A percentile compares a stretch with the other conserved stretches of the same genome.
These are phyloP conservation scores for Alternaria postmessia DNA, from an alignment of 2,329 filamentous ascomycete genomes.

Conservation along the genomic window DNA sequence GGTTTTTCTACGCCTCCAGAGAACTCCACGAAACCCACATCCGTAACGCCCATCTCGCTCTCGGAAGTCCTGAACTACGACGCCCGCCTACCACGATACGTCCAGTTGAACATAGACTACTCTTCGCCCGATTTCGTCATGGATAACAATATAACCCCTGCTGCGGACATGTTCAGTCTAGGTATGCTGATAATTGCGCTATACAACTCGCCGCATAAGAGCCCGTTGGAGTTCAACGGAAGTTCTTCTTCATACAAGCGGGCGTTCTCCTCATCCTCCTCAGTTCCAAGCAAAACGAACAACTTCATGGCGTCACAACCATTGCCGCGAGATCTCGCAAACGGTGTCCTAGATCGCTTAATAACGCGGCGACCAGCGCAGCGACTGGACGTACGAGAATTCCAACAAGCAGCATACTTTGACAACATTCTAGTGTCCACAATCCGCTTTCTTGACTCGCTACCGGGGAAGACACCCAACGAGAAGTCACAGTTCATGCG, in stretches of 20 bases:
- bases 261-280: slow-evolving; percentile 78
- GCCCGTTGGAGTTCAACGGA: slow-evolving; percentile 82
- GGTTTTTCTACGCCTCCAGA: slow-evolving; percentile 86
- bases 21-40: slow-evolving; percentile 75
- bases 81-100: slow-evolving; percentile 77
- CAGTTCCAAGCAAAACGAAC: slow-evolving; percentile 80
- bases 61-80: slow-evolving; percentile 87
- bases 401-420: slow-evolving; percentile 95
- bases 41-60: slow-evolving; percentile 80
- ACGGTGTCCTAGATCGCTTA: slow-evolving; percentile 80
- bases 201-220: slow-evolving; percentile 93
- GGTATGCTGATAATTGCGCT: slow-evolving; percentile 87
- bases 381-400: slow-evolving; percentile 85
- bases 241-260: slow-evolving; percentile 87
- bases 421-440: slow-evolving; percentile 97
- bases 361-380: slow-evolving; percentile 89
- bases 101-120: slow-evolving; percentile 92
- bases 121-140: slow-evolving; percentile 94
- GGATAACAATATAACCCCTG: slow-evolving; percentile 83
- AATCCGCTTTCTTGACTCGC: slow-evolving; percentile 89
- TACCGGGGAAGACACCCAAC: slow-evolving; percentile 88
- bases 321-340: slow-evolving; percentile 79
- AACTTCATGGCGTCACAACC: slow-evolving; percentile 83
- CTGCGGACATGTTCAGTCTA: slow-evolving; percentile 92
- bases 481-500: slow-evolving; percentile 94